Base-by-base conservation (phyloP, 2,329 filamentous ascomycete genomes). In the Fusarium tupiense region DNA sequence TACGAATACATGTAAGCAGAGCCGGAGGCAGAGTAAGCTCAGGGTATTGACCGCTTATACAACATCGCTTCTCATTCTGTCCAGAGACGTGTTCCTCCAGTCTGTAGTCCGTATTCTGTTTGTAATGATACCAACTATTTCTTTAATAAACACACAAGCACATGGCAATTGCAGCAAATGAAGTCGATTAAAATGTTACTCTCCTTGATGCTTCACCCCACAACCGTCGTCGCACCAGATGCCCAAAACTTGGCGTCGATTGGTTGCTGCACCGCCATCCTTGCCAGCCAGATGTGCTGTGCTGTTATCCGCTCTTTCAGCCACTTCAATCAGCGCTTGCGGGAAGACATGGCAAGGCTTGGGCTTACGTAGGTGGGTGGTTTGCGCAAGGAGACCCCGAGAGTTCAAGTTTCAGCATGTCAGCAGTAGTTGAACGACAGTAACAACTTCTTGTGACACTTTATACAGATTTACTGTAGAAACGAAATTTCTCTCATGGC, bases 291-390 rank as follows among this genome's bases (percentile, higher is more conserved):
- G 38, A 26, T 60, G 50, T 59, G 35, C 31, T 54, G 50, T 58
- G 35, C 26, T 43, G 37, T 35, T 49, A 54, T 47, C 67, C 66
- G 60, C 67, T 33, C n/a, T 70, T 70, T 60, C 66, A 70, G 67
- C 67, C 67, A 70, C 67, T 60, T 54, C 66, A 52, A 65, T 65
- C 49, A 67, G 65, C 65, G 46, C 63, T 69, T 69, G 57, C 33
- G 46, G 38, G 49, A 56, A 37, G 49, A 17, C 37, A 35, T 33
- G 59, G 38, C 59, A 56, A 57, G 38, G 63, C 53, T 67, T 59
- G 66, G 58, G 67, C 67, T 70, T 70, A 70, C 44, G 43, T 31
- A 52, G 49, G 47, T 31, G 29, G 29, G 19, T 33, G 31, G 40
- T 33, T 37, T 54, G 52, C 29, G 11, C 46, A 70, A 54, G 53